These are phyloP conservation scores for Boletus rubropictus DNA, from an alignment of 768 basidiomycete genomes.

Conservation along the genomic window DNA sequence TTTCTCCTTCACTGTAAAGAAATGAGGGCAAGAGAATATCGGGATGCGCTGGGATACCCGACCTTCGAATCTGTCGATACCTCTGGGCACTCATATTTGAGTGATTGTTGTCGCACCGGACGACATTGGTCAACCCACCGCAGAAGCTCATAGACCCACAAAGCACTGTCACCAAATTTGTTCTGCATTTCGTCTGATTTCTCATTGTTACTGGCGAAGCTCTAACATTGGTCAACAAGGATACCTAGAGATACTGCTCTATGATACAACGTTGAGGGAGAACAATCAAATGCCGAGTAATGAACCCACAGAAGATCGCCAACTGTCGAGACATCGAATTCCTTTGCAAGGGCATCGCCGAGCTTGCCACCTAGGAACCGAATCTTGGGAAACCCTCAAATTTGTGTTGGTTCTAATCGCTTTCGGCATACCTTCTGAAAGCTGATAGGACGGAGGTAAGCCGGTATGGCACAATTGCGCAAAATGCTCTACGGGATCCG, in stretches of 20 bases:
- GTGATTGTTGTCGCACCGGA: background rate
- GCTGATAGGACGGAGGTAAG: conserved; percentile 76
- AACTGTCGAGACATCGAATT: conserved; percentile 86
- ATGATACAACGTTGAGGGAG: conserved; percentile 1
- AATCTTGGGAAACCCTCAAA: conserved; percentile 48
- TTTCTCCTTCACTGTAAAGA: conserved; percentile 73
- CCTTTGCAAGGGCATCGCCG: conserved; percentile 77
- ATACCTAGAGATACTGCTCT: conserved; percentile 58
- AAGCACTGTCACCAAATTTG: conserved; percentile 73
- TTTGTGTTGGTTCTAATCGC: background rate
- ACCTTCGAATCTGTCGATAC: conserved; percentile 89
- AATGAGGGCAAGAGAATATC: background rate
- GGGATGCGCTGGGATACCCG: conserved; percentile 2
- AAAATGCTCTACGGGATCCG: conserved; percentile 61
- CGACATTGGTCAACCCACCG: conserved; percentile 44
- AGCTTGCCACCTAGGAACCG: conserved; percentile 93
- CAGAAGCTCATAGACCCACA: conserved; percentile 91
- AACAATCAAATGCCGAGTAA: background rate
- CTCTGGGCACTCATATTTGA: conserved; percentile 37
- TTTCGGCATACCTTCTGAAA: conserved; percentile 68
- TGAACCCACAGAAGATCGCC: conserved; percentile 77
- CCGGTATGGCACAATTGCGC: conserved; percentile 74
- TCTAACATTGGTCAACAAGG: conserved; percentile 3
- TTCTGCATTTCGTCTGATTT: conserved; percentile 66
- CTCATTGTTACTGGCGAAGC: conserved; percentile 3